A percentile compares a stretch with the other conserved stretches of the same genome.
Conservation (phyloP, 169 alveolate genomes). For the Babesia caballi region DNA sequence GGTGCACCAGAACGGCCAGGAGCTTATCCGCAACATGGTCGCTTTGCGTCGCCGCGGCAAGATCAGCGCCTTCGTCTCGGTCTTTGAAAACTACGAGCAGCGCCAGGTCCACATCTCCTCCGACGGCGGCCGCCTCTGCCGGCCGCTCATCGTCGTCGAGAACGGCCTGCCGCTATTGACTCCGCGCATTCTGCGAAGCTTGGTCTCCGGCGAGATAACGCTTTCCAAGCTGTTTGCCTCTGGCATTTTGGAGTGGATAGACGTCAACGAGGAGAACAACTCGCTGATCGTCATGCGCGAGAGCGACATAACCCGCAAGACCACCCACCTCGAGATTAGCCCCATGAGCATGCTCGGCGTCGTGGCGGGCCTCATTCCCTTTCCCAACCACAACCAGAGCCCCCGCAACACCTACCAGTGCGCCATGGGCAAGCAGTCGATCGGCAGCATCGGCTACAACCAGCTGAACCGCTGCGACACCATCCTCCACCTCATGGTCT, state of each 20-base stretch:
- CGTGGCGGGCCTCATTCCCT: conserved; percentile 98
- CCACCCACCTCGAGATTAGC: conserved; percentile 99
- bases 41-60: conserved; percentile 92
- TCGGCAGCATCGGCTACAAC: conserved; percentile 98
- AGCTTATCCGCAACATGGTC: conserved; percentile 87
- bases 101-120: conserved; percentile 93
- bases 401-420: conserved; percentile 99
- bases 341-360: conserved; percentile 98
- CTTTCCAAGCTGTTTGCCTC: conserved; percentile 63
- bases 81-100: conserved; percentile 88
- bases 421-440: conserved; percentile 99
- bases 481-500: conserved; percentile 88
- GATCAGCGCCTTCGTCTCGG: conserved; percentile 95
- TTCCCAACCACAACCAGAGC: conserved; percentile 99
- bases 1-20: conserved; percentile 85
- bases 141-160: conserved; percentile 97
- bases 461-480: conserved; percentile 91
- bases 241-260: conserved; percentile 98
- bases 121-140: conserved; percentile 98
- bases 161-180: conserved; percentile 85
- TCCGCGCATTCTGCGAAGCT: conserved; percentile 39
- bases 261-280: conserved; percentile 98
- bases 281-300: conserved; percentile 92
- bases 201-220: conserved; percentile 76
- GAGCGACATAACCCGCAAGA: conserved; percentile 82